Evolutionary conservation across 106 monocot genomes (phyloP).

Genomic region (Hemerocallis citrina): DNA sequence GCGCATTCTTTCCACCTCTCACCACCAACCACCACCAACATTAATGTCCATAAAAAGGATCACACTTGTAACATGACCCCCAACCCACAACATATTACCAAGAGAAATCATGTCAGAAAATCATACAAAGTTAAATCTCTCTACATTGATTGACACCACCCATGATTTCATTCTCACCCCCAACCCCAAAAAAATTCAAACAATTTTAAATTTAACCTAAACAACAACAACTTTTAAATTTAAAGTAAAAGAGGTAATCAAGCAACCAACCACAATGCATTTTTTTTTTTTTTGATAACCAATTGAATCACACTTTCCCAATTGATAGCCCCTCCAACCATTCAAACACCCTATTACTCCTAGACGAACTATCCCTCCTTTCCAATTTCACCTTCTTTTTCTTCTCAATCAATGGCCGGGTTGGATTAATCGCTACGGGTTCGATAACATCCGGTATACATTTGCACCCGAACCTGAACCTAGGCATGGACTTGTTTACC

Average conservation of each 20-base stretch:
- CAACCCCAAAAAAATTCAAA: no score
- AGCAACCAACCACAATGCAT: no score
- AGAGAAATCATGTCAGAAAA: slow-evolving; percentile 3
- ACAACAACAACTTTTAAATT: no score
- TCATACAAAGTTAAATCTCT: background rate
- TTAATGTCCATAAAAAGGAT: background rate
- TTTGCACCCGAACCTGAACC: slow-evolving; percentile 35
- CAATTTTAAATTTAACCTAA: no score
- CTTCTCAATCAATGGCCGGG: background rate
- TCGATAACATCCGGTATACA: slow-evolving; percentile 33
- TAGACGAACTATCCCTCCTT: slow-evolving; percentile 7
- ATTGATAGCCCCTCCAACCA: slow-evolving; percentile 62
- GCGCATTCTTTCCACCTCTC: background rate
- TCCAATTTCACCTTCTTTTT: slow-evolving; percentile 4
- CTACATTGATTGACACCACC: no score
- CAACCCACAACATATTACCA: slow-evolving; percentile 4
- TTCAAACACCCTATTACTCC: slow-evolving; percentile 29
- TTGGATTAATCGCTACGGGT: background rate
- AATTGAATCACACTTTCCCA: slow-evolving; percentile 21
- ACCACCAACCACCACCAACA: background rate
- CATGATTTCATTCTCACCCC: no score
- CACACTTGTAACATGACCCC: slow-evolving; percentile 1
- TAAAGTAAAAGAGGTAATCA: no score
- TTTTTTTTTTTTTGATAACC: no score
- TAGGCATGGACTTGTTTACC: slow-evolving; percentile 4